Evolutionary conservation across 306 rosid species (phyloP).

Genomic region (Delonix regia): DNA sequence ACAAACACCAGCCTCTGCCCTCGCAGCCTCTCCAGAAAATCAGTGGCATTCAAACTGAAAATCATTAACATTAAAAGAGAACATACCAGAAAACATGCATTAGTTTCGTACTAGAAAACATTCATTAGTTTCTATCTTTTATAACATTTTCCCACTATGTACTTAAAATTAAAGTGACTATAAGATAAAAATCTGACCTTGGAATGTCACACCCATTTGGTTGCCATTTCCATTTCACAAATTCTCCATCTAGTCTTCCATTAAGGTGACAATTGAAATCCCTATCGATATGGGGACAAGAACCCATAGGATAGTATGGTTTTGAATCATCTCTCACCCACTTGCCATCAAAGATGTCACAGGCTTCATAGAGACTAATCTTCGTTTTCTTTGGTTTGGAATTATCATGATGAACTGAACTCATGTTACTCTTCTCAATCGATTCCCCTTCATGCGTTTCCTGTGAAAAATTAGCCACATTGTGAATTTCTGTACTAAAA

Average conservation of each 20-base stretch:
- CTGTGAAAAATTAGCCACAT: constrained; percentile 24
- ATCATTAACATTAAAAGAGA: constrained; percentile 21
- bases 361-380: constrained; percentile 43
- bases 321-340: constrained; percentile 87
- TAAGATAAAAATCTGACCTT: constrained; percentile 45
- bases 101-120: too few species aligned
- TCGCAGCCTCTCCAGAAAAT: constrained; percentile 79
- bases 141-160: constrained; percentile 2
- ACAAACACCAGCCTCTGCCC: constrained; percentile 81
- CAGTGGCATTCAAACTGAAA: constrained; percentile 80
- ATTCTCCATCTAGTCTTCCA: constrained; percentile 75
- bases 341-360: constrained; percentile 78
- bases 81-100: constrained; percentile 30
- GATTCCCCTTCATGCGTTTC: neutral
- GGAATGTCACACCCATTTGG: constrained; percentile 87
- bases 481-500: constrained; percentile 21
- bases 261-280: constrained; percentile 78
- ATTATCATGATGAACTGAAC: neutral
- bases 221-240: constrained; percentile 87
- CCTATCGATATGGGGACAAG: constrained; percentile 78
- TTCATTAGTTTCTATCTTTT: too few species aligned
- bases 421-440: constrained; percentile 24
- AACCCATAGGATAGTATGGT: constrained; percentile 79
- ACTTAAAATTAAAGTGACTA: neutral
- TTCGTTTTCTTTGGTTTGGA: constrained; percentile 23